Conservation (phyloP, 306 rosid species). For the Gynostemma pentaphyllum region DNA sequence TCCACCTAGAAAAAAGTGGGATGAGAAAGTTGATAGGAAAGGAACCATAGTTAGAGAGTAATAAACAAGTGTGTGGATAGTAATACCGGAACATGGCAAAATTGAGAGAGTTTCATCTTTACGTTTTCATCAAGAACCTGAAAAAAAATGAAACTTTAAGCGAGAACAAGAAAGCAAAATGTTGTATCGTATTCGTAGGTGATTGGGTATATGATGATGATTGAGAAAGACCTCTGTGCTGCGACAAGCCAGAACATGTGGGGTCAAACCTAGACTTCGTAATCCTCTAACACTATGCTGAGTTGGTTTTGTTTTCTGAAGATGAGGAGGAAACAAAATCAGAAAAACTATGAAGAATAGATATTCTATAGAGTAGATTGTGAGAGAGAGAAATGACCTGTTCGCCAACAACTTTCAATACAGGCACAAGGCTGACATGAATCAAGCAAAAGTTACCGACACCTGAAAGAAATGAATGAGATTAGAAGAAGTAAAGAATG, state of each 20-base stretch:
- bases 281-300: slow-evolving; percentile 44
- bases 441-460: slow-evolving; percentile 35
- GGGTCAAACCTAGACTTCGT: slow-evolving; percentile 35
- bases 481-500: not conserved
- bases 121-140: slow-evolving; percentile 76
- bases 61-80: not conserved
- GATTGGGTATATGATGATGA: not conserved
- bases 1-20: slow-evolving; percentile 39
- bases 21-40: not conserved
- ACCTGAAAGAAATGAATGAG: slow-evolving; percentile 18
- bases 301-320: slow-evolving; percentile 46
- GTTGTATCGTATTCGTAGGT: too few relatives aligned
- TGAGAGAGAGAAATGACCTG: slow-evolving; percentile 21
- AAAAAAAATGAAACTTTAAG: slow-evolving; percentile 10
- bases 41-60: not conserved
- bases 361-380: too few relatives aligned
- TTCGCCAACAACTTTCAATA: slow-evolving; percentile 39
- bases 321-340: slow-evolving; percentile 2
- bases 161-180: slow-evolving; percentile 6
- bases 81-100: slow-evolving; percentile 88
- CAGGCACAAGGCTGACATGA: slow-evolving; percentile 49
- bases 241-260: slow-evolving; percentile 40
- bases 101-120: slow-evolving; percentile 69
- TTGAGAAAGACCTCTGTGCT: slow-evolving; percentile 28
- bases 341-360: not conserved